Percentiles rank a stretch among this genome's conserved stretches.
phyloP scores from a whole-genome alignment of 78 protist species.

The Dictyostelium purpureum region DNA sequence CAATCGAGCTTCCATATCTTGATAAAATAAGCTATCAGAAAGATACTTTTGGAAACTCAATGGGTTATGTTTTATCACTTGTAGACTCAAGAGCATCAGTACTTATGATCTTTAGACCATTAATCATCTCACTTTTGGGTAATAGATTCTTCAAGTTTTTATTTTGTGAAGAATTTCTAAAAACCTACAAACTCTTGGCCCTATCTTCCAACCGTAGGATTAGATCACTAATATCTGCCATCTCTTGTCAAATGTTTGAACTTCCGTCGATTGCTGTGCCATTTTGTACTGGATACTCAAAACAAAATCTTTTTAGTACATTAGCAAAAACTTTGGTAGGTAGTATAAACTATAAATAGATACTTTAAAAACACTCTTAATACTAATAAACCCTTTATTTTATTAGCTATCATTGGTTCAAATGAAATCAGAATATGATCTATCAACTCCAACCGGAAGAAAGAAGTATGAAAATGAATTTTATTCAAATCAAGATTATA shows the following conservation, averaged over 20 bases:
- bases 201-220: background rate
- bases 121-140: slow-evolving; percentile 32
- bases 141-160: slow-evolving; percentile 18
- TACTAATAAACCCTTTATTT: background rate
- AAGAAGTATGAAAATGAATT: background rate
- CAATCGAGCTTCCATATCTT: slow-evolving; percentile 13
- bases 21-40: background rate
- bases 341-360: background rate
- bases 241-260: slow-evolving; percentile 77
- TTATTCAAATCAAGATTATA: slow-evolving; percentile 34
- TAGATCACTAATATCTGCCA: slow-evolving; percentile 8
- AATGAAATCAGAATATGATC: background rate
- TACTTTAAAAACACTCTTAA: background rate
- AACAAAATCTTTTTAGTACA: slow-evolving; percentile 1
- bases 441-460: slow-evolving; percentile 2
- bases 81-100: background rate
- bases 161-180: slow-evolving; percentile 56
- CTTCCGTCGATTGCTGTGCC: slow-evolving; percentile 35
- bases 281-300: slow-evolving; percentile 50
- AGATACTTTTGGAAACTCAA: background rate
- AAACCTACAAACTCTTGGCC: slow-evolving; percentile 6
- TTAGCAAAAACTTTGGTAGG: background rate
- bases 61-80: background rate
- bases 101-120: background rate
- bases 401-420: background rate